A percentile compares a stretch with the other conserved stretches of the same genome.
Evolutionary conservation across 176 grass and related monocot species (phyloP).

Genomic region (Phyllostachys edulis): DNA sequence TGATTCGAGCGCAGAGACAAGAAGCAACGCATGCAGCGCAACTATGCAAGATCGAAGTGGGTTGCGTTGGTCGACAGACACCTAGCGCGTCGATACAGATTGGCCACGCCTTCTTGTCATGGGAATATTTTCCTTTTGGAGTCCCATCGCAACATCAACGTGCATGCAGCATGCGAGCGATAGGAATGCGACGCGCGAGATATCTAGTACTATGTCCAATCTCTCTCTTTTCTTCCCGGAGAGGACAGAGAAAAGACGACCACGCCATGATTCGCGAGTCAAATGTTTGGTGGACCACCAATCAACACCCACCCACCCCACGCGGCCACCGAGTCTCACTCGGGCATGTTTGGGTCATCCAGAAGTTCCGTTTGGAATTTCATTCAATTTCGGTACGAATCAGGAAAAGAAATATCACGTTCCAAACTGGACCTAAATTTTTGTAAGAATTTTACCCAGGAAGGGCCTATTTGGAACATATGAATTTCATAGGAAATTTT

Average conservation of each 20-base stretch:
- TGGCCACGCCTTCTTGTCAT: constrained; percentile 38
- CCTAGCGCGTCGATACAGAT: background rate
- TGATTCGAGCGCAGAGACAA: background rate
- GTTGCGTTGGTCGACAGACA: background rate
- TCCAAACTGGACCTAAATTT: too few relatives aligned
- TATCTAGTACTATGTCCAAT: background rate
- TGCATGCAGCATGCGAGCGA: background rate
- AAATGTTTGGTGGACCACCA: constrained; percentile 23
- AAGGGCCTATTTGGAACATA: too few relatives aligned
- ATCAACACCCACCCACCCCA: background rate
- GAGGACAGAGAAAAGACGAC: background rate
- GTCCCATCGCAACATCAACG: constrained; percentile 19
- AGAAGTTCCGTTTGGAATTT: background rate
- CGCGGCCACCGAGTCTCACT: background rate
- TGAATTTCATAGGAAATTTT: too few relatives aligned
- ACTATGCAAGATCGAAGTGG: background rate
- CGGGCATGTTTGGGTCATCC: background rate
- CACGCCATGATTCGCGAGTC: constrained; percentile 3
- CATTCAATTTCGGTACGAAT: too few relatives aligned
- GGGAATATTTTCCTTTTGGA: constrained; percentile 23
- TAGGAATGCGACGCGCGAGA: background rate
- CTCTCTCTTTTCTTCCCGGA: background rate
- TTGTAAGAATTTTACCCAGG: too few relatives aligned
- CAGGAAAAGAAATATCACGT: too few relatives aligned
- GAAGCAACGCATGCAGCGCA: background rate